These are phyloP conservation scores for Trichophyton verrucosum DNA, from an alignment of 2,329 filamentous ascomycete genomes.

Conservation along the genomic window DNA sequence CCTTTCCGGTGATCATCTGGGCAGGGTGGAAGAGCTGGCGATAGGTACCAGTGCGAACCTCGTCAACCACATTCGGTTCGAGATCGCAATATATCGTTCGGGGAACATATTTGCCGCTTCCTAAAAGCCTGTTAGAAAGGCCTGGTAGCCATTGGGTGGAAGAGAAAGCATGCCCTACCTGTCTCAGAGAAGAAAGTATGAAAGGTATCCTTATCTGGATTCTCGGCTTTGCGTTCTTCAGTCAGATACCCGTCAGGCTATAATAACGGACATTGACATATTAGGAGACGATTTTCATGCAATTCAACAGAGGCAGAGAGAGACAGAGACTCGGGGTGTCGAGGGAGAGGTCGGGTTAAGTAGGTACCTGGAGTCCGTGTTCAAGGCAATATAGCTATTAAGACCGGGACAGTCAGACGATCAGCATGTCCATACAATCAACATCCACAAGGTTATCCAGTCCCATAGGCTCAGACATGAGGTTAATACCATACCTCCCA, in stretches of 20 bases:
- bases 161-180: slow-evolving; percentile 46
- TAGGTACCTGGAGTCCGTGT: slow-evolving; percentile 91
- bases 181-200: slow-evolving; percentile 99
- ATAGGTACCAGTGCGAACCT: slow-evolving; percentile 96
- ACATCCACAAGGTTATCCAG: background rate
- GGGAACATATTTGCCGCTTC: slow-evolving; percentile 96
- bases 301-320: background rate
- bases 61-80: slow-evolving; percentile 98
- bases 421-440: slow-evolving; percentile 19
- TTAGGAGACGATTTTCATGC: background rate
- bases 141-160: slow-evolving; percentile 18
- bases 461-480: background rate
- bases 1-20: slow-evolving; percentile 99
- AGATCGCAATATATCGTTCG: slow-evolving; percentile 99
- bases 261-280: background rate
- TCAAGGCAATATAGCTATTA: slow-evolving; percentile 96
- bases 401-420: slow-evolving; percentile 23
- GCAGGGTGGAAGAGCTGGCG: slow-evolving; percentile 96
- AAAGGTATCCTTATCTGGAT: slow-evolving; percentile 83
- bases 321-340: background rate
- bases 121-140: slow-evolving; percentile 36
- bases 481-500: slow-evolving; percentile 66
- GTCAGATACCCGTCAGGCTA: slow-evolving; percentile 98
- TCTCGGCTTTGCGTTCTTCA: slow-evolving; percentile 87
- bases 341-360: slow-evolving; percentile 4